phyloP scores from a whole-genome alignment of 1,284 basidiomycete species.

The Schizophyllum amplum region DNA sequence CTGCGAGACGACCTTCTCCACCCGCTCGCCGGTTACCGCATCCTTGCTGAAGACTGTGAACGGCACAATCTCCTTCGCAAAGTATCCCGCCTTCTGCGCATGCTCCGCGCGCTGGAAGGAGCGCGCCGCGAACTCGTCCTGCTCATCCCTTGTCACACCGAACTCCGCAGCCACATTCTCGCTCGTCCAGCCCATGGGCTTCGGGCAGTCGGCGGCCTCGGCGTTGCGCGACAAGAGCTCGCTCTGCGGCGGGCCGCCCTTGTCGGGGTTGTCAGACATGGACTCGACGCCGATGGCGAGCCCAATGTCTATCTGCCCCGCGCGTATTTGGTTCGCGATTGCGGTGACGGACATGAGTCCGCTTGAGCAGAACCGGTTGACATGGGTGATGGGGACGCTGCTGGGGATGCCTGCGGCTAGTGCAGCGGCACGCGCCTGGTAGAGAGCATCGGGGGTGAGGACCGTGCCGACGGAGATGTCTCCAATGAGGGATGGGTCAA shows the following conservation, averaged over 20 bases:
- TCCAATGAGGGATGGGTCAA: slow-evolving; percentile 64
- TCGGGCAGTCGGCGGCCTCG: slow-evolving; percentile 48
- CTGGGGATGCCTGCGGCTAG: slow-evolving; percentile 80
- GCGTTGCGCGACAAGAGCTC: slow-evolving; percentile 45
- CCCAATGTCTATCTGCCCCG: slow-evolving; percentile 80
- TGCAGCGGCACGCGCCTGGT: slow-evolving; percentile 65
- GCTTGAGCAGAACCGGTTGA: slow-evolving; percentile 78
- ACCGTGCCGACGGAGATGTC: slow-evolving; percentile 78
- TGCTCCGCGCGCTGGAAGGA: slow-evolving; percentile 75
- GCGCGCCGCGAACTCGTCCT: slow-evolving; percentile 77
- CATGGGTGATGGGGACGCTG: slow-evolving; percentile 62
- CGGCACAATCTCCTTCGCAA: slow-evolving; percentile 76
- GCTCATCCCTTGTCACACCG: slow-evolving; percentile 72
- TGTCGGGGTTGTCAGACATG: slow-evolving; percentile 73
- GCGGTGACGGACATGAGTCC: slow-evolving; percentile 68
- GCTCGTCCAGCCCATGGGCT: slow-evolving; percentile 86
- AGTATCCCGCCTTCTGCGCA: slow-evolving; percentile 60
- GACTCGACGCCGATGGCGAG: slow-evolving; percentile 80
- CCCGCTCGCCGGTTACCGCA: slow-evolving; percentile 43
- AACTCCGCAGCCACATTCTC: slow-evolving; percentile 78
- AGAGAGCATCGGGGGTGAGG: slow-evolving; percentile 49
- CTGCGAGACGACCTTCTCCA: slow-evolving; percentile 49
- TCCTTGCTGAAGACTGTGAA: slow-evolving; percentile 59
- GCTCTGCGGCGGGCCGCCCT: slow-evolving; percentile 52
- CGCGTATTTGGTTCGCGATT: slow-evolving; percentile 75